phyloP scores from a whole-genome alignment of 768 basidiomycete species.

The Leccinellum albellum region DNA sequence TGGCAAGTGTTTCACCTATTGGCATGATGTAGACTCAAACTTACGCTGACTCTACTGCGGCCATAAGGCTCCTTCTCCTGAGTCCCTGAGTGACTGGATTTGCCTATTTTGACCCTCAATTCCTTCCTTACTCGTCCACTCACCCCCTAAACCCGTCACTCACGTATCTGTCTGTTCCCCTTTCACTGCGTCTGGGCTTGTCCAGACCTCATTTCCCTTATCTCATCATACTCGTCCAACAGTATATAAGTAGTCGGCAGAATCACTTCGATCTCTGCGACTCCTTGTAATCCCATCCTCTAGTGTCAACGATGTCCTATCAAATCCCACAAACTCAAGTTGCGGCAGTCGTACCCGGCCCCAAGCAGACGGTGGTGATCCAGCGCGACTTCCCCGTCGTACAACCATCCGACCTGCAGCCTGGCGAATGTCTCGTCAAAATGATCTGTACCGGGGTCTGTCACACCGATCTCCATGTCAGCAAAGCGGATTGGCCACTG shows the following conservation, averaged over 20 bases:
- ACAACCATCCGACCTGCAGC: constrained; percentile 50
- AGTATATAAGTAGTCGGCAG: neutral
- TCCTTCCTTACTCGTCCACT: too few species aligned
- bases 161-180: too few species aligned
- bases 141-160: too few species aligned
- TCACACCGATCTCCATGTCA: constrained; percentile 80
- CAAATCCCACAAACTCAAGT: constrained; percentile 40
- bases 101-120: too few species aligned
- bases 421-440: constrained; percentile 74
- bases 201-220: too few species aligned
- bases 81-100: too few species aligned
- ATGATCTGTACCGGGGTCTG: constrained; percentile 80
- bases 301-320: neutral
- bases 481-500: constrained; percentile 77
- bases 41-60: too few species aligned
- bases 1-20: too few species aligned
- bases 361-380: constrained; percentile 31
- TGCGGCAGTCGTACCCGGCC: constrained; percentile 37
- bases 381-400: constrained; percentile 52
- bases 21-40: too few species aligned
- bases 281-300: neutral
- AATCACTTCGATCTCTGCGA: neutral
- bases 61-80: too few species aligned
- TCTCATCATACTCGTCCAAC: neutral
- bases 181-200: too few species aligned